Evolutionary conservation across 2,329 filamentous ascomycete species (phyloP), one percentile per base, ranked within the genome.

Genomic region (Sclerotinia glacialis): DNA sequence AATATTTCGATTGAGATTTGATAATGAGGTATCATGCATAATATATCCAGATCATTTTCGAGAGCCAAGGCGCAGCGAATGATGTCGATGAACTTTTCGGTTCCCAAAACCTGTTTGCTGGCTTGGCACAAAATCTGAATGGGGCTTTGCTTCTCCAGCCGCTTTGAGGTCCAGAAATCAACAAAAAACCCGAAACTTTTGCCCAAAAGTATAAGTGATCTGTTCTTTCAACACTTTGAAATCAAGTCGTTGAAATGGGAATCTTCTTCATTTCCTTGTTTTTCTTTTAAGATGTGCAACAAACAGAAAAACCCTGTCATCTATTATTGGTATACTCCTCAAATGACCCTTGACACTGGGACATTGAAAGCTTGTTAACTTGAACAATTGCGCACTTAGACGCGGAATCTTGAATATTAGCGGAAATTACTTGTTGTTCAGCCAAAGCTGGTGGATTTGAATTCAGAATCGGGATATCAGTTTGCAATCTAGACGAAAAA

Each of bases 61-160:
- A 40, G 52, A 55, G n/a, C 40, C 21, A 23, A 3, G 52, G n/a
- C n/a, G 46, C 44, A 50, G 21, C 26, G 16, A 37, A 61, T 49
- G 58, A 49, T 61, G 44, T 47, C 44, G 58, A 60, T 60, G 28
- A 37, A 28, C 21, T 14, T 23, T 26, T 61, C 34, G 58, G 28
- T 37, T 61, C n/a, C 58, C 37, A 61, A 61, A 61, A 61, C 58
- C 58, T 61, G 58, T 49, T 61, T 61, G n/a, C 31, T 26, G 31
- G 28, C 58, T 61, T 61, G 58, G 58, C 58, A 61, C 31, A 49
- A 21, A 34, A 28, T 34, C 31, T 37, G 21, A 61, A 37, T 7
- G 56, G 26, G 44, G 56, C 56, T 60, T 60, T 47, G 44, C 28
- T 37, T 47, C 18, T 21, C 23, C 56, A 47, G 44, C 56, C 56